Evolutionary conservation across 139 green algal species (phyloP).

Genomic region (Gonium pectorale): DNA sequence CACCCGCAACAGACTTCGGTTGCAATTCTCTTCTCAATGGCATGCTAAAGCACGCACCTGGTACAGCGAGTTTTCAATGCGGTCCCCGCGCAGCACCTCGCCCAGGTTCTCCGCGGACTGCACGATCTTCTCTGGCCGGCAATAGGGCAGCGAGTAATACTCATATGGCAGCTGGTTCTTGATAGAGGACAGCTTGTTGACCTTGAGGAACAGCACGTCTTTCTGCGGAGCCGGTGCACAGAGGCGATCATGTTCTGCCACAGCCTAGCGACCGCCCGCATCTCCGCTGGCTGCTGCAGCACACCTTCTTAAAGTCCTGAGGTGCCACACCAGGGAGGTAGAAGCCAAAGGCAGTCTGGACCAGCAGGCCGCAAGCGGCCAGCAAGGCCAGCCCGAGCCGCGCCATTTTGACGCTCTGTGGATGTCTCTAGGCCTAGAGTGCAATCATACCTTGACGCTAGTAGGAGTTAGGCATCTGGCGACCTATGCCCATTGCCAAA

Average conservation of each 20-base stretch:
- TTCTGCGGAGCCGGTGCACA: conserved; percentile 64
- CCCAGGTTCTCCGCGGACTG: conserved; percentile 95
- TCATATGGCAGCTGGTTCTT: conserved; percentile 97
- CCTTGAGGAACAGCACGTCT: conserved; percentile 90
- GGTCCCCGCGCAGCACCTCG: conserved; percentile 96
- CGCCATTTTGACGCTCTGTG: conserved; percentile 26
- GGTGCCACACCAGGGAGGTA: conserved; percentile 96
- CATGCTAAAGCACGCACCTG: conserved; percentile 76
- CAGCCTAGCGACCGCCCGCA: not conserved
- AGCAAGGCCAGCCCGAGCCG: conserved; percentile 17
- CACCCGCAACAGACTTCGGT: not conserved
- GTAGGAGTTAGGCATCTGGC: too few species aligned
- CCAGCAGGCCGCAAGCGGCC: conserved; percentile 20
- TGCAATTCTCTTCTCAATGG: conserved; percentile 66
- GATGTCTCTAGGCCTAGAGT: not conserved
- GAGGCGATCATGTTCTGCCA: conserved; percentile 15
- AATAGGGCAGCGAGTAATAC: conserved; percentile 99
- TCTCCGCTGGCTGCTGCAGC: not conserved
- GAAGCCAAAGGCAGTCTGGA: conserved; percentile 69
- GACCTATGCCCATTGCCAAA: too few species aligned
- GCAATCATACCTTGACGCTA: too few species aligned
- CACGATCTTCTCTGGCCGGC: conserved; percentile 90
- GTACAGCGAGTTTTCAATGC: conserved; percentile 98
- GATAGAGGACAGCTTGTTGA: conserved; percentile 96
- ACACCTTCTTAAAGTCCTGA: conserved; percentile 85